Conservation (phyloP, 495 filamentous ascomycete genomes). For the Penicillium crystallinum region DNA sequence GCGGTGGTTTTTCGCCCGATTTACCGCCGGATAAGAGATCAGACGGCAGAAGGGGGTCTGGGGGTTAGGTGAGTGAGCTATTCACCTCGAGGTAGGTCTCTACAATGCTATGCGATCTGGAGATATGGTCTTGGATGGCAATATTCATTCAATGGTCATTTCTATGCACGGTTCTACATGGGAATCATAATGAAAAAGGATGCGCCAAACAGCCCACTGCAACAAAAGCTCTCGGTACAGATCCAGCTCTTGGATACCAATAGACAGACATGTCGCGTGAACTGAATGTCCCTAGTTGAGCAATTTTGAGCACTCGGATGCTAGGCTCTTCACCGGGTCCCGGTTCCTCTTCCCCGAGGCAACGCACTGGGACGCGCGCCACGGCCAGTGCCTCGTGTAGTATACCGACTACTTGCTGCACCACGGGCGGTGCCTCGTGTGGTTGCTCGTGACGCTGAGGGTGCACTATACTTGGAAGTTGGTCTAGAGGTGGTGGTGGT, state of each 20-base stretch:
- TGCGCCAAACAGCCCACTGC: background rate
- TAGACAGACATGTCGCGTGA: background rate
- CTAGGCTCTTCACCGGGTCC: slow-evolving; percentile 20
- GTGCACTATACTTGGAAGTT: slow-evolving; percentile 55
- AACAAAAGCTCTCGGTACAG: background rate
- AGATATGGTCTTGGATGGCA: background rate
- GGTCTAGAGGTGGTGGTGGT: slow-evolving; percentile 50
- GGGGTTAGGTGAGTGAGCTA: background rate
- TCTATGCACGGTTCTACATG: background rate
- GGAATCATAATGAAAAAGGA: background rate
- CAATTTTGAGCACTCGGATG: background rate
- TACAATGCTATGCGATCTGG: too few relatives aligned
- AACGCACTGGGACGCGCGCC: slow-evolving; percentile 38
- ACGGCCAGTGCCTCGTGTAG: slow-evolving; percentile 31
- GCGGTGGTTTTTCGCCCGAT: slow-evolving; percentile 26
- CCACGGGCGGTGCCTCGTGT: slow-evolving; percentile 33
- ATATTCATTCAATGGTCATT: background rate
- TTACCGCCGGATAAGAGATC: slow-evolving; percentile 24
- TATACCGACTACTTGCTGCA: slow-evolving; percentile 38
- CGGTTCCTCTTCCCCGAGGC: slow-evolving; percentile 33
- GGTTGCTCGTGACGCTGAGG: slow-evolving; percentile 24
- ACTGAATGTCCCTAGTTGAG: background rate
- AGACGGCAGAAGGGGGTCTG: slow-evolving; percentile 5
- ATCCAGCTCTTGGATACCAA: background rate
- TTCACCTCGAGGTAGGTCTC: too few relatives aligned